phyloP scores from a whole-genome alignment of 2,329 filamentous ascomycete genomes.

The Rhinocladiella similis region DNA sequence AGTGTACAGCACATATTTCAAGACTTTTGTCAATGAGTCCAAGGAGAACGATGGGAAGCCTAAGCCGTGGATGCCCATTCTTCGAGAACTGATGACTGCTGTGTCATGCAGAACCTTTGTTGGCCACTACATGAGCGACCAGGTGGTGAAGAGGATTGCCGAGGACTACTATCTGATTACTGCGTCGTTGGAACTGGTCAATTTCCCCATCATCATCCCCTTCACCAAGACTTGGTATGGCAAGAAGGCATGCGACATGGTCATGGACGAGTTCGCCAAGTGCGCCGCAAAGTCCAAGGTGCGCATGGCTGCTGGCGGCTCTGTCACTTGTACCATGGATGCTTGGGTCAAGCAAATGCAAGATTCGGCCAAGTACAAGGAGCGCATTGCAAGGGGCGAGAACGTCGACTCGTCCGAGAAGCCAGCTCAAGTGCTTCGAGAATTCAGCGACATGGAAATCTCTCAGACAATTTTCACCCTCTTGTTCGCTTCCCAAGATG shows the following conservation, averaged over 20 bases:
- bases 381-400: conserved; percentile 72
- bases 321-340: conserved; percentile 91
- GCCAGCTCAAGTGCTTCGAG: conserved; percentile 77
- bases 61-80: conserved; percentile 82
- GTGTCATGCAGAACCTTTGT: conserved; percentile 96
- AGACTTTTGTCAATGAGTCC: conserved; percentile 74
- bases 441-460: conserved; percentile 89
- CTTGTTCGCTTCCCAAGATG: conserved; percentile 95
- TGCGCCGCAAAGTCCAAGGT: conserved; percentile 93
- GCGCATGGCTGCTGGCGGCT: conserved; percentile 83
- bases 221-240: conserved; percentile 97
- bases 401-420: conserved; percentile 71
- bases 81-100: conserved; percentile 93
- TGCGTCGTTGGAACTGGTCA: conserved; percentile 92
- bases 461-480: conserved; percentile 93
- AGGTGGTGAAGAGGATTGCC: conserved; percentile 88
- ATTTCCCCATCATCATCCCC: conserved; percentile 94
- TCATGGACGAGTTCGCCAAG: conserved; percentile 82
- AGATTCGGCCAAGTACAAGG: conserved; percentile 77
- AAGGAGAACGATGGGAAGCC: conserved; percentile 71
- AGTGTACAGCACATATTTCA: conserved; percentile 85
- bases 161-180: conserved; percentile 98
- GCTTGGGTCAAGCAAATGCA: conserved; percentile 89
- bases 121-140: conserved; percentile 89
- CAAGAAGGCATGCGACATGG: conserved; percentile 92